Evolutionary conservation across 352 stramenopile genomes (phyloP).

Genomic region (Globisporangium abappressorium): DNA sequence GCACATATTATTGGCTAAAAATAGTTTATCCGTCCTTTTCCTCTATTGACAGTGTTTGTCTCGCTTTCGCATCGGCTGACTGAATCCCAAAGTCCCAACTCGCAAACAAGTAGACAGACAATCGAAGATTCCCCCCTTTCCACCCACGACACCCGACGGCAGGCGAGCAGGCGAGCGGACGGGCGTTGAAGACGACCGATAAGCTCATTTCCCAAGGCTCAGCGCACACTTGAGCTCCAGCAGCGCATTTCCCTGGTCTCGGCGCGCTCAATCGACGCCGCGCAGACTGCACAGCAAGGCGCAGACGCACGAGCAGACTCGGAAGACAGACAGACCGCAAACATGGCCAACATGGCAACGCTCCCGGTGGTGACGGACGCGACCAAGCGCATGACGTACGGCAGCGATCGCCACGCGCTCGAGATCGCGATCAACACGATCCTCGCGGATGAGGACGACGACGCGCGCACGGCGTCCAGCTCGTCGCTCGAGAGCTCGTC

Average conservation of each 20-base stretch:
- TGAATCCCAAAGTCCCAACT: conserved; percentile 8
- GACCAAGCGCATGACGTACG: conserved; percentile 12
- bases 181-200: background rate
- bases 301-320: no score
- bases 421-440: conserved; percentile 11
- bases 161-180: background rate
- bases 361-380: conserved; percentile 15
- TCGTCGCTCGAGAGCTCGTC: conserved; percentile 13
- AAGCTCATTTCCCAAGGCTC: background rate
- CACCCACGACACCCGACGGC: background rate
- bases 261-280: no score
- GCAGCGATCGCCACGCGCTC: conserved; percentile 8
- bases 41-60: conserved; percentile 12
- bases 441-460: conserved; percentile 10
- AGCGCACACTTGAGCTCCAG: background rate
- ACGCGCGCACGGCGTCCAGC: conserved; percentile 16
- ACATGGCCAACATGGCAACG: conserved; percentile 11
- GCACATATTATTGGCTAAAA: background rate
- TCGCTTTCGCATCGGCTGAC: background rate
- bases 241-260: background rate
- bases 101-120: background rate
- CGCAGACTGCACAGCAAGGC: background rate
- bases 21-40: background rate
- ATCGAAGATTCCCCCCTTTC: conserved; percentile 10
- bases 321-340: background rate